Conservation (phyloP, 495 filamentous ascomycete species). For the Penicillium cosmopolitanum region DNA sequence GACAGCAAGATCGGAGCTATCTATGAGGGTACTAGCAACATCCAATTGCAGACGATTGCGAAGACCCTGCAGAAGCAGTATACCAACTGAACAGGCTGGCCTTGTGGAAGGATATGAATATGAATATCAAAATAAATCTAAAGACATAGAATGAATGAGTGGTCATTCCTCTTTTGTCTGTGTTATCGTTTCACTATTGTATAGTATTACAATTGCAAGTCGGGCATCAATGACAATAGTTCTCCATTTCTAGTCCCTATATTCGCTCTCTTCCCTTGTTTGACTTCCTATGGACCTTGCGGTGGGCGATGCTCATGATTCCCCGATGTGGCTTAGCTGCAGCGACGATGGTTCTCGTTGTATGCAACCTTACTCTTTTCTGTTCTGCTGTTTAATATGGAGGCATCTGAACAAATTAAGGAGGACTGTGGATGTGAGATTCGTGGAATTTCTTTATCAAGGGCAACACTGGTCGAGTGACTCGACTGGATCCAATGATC, state of each 20-base stretch:
- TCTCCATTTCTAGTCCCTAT: not conserved
- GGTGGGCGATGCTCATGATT: constrained; percentile 2
- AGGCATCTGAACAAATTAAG: too few relatives aligned
- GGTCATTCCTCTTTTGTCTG: too few relatives aligned
- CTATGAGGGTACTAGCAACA: constrained; percentile 91
- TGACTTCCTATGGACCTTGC: not conserved
- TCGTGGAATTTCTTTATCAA: too few relatives aligned
- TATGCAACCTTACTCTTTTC: not conserved
- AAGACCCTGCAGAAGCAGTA: constrained; percentile 92
- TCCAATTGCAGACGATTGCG: constrained; percentile 90
- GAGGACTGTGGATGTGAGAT: too few relatives aligned
- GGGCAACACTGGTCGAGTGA: too few relatives aligned
- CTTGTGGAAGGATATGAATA: too few relatives aligned
- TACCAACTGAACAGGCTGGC: constrained; percentile 44
- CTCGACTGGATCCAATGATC: too few relatives aligned
- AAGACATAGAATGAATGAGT: not conserved
- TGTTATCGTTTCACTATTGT: too few relatives aligned
- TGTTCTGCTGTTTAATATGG: too few relatives aligned
- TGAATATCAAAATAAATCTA: too few relatives aligned
- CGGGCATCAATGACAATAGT: too few relatives aligned
- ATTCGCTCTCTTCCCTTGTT: not conserved
- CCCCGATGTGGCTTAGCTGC: not conserved
- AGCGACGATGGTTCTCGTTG: not conserved
- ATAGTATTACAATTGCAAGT: too few relatives aligned
- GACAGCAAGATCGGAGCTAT: constrained; percentile 99